These are phyloP conservation scores for Chenopodium suecicum DNA, from an alignment of 148 eudicot species.

Conservation along the genomic window DNA sequence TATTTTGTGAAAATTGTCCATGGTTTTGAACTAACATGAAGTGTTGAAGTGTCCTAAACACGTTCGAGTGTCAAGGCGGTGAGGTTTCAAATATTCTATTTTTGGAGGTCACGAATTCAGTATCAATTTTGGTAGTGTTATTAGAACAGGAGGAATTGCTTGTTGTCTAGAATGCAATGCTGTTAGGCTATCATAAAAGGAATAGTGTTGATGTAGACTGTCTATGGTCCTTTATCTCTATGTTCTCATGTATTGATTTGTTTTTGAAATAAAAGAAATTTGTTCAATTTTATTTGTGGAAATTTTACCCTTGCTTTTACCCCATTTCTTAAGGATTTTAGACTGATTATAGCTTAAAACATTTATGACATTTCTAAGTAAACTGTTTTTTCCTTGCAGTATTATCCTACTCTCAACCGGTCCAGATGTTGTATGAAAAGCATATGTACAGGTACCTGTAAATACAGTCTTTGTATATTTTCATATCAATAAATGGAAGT, in stretches of 20 bases:
- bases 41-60: too few species aligned
- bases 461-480: background rate
- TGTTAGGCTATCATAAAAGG: background rate
- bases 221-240: background rate
- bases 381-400: slow-evolving; percentile 45
- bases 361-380: slow-evolving; percentile 13
- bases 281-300: background rate
- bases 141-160: background rate
- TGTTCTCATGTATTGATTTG: background rate
- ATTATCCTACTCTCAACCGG: slow-evolving; percentile 95
- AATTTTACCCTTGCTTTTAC: background rate
- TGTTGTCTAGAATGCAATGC: background rate
- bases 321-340: background rate
- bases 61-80: too few species aligned
- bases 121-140: background rate
- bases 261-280: background rate
- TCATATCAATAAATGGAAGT: background rate
- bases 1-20: too few species aligned
- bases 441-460: slow-evolving; percentile 88
- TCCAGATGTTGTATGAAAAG: slow-evolving; percentile 98
- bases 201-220: background rate
- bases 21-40: too few species aligned
- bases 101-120: background rate
- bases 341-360: background rate
- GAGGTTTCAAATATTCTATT: background rate